Evolutionary conservation across 1,139 yeast species (phyloP).

Genomic region (Hyphopichia pseudoburtonii): DNA sequence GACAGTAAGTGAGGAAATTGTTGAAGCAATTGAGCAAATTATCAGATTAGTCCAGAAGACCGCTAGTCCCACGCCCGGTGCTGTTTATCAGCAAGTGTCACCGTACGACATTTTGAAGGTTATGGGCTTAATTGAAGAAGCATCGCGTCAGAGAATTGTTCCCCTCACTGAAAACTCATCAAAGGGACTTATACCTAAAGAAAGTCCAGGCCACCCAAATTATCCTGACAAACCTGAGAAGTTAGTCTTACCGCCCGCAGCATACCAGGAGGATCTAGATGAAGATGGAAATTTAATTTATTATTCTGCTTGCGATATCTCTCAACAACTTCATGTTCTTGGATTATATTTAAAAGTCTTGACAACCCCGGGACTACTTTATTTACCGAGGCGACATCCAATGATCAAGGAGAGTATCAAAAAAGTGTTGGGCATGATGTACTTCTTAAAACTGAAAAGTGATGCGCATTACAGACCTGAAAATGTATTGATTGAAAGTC

Average conservation of each 20-base stretch:
- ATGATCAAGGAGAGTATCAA: conserved; percentile 13
- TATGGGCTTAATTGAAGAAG: conserved; percentile 2
- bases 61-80: not conserved
- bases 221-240: conserved; percentile 6
- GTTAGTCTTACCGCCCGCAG: conserved; percentile 4
- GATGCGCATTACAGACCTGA: conserved; percentile 6
- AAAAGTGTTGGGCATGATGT: conserved; percentile 11
- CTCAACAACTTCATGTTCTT: conserved; percentile 12
- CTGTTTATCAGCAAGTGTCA: conserved; percentile 1
- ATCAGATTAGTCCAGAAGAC: not conserved
- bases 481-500: conserved; percentile 8
- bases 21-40: conserved; percentile 2
- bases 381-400: conserved; percentile 14
- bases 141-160: conserved; percentile 4
- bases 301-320: conserved; percentile 14
- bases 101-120: conserved; percentile 2
- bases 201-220: conserved; percentile 15
- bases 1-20: conserved; percentile 4
- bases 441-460: conserved; percentile 12
- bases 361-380: conserved; percentile 12
- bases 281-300: conserved; percentile 3
- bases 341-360: conserved; percentile 11
- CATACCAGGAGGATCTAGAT: conserved; percentile 8
- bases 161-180: not conserved
- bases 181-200: conserved; percentile 6